These are phyloP conservation scores for Scutellaria galericulata DNA, from an alignment of 257 asterid species.

Conservation along the genomic window DNA sequence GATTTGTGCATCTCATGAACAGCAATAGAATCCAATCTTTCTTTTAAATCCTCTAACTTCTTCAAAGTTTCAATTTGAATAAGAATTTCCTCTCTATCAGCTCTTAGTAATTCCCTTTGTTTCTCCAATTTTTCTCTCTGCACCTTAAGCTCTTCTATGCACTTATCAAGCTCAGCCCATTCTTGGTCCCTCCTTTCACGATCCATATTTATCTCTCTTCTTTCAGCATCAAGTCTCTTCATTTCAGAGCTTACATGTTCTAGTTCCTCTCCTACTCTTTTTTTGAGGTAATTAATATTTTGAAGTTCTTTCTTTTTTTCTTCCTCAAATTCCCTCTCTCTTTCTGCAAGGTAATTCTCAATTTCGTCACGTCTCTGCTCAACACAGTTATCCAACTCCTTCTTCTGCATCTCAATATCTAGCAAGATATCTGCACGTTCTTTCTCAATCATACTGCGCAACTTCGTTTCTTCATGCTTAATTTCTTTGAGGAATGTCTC, in stretches of 20 bases:
- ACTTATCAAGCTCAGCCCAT: constrained; percentile 78
- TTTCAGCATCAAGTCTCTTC: constrained; percentile 73
- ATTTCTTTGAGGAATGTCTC: constrained; percentile 74
- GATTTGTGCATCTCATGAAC: constrained; percentile 54
- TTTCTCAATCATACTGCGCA: constrained; percentile 78
- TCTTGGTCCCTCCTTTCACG: constrained; percentile 82
- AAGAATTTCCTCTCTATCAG: constrained; percentile 84
- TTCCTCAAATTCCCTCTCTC: constrained; percentile 75
- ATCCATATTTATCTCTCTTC: constrained; percentile 73
- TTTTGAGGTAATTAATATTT: constrained; percentile 63
- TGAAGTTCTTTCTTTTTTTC: constrained; percentile 70
- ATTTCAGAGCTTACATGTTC: constrained; percentile 78
- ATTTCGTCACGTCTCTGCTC: constrained; percentile 84
- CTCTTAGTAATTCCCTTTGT: constrained; percentile 83
- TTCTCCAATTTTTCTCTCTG: constrained; percentile 92
- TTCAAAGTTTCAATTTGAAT: constrained; percentile 73
- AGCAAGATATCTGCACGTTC: constrained; percentile 74
- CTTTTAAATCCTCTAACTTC: constrained; percentile 76
- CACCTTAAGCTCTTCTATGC: constrained; percentile 77
- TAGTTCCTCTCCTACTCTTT: constrained; percentile 64
- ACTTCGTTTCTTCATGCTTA: constrained; percentile 72
- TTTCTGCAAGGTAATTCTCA: constrained; percentile 69
- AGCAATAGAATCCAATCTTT: constrained; percentile 64
- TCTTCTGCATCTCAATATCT: constrained; percentile 77
- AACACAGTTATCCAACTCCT: constrained; percentile 70